A percentile compares a stretch with the other conserved stretches of the same genome.
phyloP scores from a whole-genome alignment of 1,284 basidiomycete species.

The Ustilago cynodontis region DNA sequence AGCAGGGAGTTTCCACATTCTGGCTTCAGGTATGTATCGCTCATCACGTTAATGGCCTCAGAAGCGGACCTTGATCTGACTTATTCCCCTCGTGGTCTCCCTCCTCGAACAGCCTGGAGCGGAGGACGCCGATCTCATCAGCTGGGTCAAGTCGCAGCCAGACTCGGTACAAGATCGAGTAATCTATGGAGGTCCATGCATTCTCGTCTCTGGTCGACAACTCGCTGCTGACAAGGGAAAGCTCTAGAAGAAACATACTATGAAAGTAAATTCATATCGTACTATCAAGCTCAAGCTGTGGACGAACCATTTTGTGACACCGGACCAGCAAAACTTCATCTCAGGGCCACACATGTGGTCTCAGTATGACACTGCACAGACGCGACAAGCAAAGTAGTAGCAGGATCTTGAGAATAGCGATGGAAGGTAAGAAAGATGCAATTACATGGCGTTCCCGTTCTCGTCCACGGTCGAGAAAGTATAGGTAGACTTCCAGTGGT shows the following conservation, averaged over 20 bases:
- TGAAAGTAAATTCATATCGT: background rate
- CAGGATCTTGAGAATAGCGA: no score
- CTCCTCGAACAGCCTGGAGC: constrained; percentile 55
- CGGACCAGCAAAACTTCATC: background rate
- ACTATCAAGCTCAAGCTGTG: background rate
- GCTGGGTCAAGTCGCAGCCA: constrained; percentile 59
- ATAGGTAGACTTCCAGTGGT: constrained; percentile 62
- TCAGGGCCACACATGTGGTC: background rate
- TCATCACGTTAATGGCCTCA: background rate
- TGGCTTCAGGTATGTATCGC: constrained; percentile 59
- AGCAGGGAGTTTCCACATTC: constrained; percentile 53
- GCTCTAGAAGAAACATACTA: constrained; percentile 20
- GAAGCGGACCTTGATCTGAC: no score
- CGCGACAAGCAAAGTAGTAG: background rate
- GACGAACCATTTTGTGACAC: background rate
- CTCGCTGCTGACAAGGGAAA: constrained; percentile 62
- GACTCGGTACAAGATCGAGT: constrained; percentile 53
- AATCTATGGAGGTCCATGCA: constrained; percentile 66
- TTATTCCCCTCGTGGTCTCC: no score
- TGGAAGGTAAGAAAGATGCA: background rate
- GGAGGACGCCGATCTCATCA: constrained; percentile 56
- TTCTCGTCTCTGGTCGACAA: constrained; percentile 62
- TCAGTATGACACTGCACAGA: background rate
- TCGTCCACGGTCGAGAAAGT: constrained; percentile 54
- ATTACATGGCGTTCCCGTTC: constrained; percentile 30